These are phyloP conservation scores for Macaranga tanarius DNA, from an alignment of 441 rosid genomes.

Conservation along the genomic window DNA sequence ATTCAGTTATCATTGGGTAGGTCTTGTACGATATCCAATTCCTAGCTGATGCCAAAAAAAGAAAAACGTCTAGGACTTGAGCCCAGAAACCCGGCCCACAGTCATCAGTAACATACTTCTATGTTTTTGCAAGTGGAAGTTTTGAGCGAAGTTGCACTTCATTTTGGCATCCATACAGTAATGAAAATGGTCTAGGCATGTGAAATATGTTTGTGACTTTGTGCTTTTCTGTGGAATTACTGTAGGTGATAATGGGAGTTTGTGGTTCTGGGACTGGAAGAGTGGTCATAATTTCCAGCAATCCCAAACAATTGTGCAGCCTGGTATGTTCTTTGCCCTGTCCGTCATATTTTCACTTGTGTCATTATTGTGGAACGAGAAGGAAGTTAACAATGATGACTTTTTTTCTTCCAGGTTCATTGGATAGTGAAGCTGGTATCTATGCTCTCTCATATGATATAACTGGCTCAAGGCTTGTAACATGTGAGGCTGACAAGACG, in stretches of 20 bases:
- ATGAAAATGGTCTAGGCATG: not conserved
- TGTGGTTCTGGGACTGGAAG: conserved; percentile 99
- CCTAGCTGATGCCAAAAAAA: not conserved
- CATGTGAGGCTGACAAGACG: conserved; percentile 95
- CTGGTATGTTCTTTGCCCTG: conserved; percentile 51
- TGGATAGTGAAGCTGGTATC: conserved; percentile 99
- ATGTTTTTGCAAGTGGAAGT: not conserved
- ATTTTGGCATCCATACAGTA: not conserved
- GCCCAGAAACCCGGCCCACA: not conserved
- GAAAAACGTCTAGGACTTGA: not conserved
- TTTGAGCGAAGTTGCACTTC: not conserved
- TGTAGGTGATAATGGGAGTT: conserved; percentile 91
- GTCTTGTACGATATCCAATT: not conserved
- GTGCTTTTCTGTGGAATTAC: not conserved
- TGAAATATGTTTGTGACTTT: not conserved
- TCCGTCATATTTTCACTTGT: not conserved
- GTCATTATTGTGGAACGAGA: not conserved
- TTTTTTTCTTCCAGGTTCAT: conserved; percentile 55
- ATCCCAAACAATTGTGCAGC: conserved; percentile 89
- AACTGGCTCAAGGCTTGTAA: conserved; percentile 77
- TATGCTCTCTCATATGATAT: conserved; percentile 73
- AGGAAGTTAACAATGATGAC: not conserved
- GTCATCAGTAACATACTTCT: not conserved
- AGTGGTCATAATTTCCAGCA: conserved; percentile 98
- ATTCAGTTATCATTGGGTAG: not conserved